phyloP scores from a whole-genome alignment of 306 rosid genomes.

The Rosa rugosa region DNA sequence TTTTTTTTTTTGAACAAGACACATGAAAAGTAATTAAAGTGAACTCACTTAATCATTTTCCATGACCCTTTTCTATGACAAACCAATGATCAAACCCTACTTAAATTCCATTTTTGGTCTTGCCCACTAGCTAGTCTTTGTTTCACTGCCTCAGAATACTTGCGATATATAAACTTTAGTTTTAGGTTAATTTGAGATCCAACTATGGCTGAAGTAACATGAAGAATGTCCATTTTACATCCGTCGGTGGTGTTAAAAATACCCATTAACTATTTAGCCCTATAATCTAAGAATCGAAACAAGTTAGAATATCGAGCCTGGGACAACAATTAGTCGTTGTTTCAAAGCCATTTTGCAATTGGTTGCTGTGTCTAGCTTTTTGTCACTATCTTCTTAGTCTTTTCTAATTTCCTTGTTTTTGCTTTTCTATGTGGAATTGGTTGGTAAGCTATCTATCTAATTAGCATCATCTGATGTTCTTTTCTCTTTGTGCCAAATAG shows the following conservation, averaged over 20 bases:
- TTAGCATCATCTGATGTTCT: neutral
- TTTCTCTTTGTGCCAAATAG: neutral
- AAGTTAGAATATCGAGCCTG: neutral
- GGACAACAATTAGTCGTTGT: neutral
- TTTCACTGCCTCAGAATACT: neutral
- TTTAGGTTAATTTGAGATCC: neutral
- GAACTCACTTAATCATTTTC: neutral
- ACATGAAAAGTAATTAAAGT: neutral
- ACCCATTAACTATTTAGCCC: neutral
- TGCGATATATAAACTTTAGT: neutral
- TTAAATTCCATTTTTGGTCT: neutral
- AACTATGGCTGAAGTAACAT: neutral
- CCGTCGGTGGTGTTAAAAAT: neutral
- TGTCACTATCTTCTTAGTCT: neutral
- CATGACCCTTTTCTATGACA: neutral
- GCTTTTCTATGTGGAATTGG: slow-evolving; percentile 3
- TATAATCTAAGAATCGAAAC: neutral
- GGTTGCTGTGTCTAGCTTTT: neutral
- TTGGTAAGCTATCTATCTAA: neutral
- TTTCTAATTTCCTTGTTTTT: neutral
- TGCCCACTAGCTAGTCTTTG: neutral
- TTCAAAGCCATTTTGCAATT: neutral
- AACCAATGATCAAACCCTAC: neutral
- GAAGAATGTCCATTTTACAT: neutral
- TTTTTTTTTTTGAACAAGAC: no score